Percentiles rank a stretch among this genome's conserved stretches.
These are phyloP conservation scores for Rhodotorula babjevae DNA, from an alignment of 768 basidiomycete genomes.

Conservation along the genomic window DNA sequence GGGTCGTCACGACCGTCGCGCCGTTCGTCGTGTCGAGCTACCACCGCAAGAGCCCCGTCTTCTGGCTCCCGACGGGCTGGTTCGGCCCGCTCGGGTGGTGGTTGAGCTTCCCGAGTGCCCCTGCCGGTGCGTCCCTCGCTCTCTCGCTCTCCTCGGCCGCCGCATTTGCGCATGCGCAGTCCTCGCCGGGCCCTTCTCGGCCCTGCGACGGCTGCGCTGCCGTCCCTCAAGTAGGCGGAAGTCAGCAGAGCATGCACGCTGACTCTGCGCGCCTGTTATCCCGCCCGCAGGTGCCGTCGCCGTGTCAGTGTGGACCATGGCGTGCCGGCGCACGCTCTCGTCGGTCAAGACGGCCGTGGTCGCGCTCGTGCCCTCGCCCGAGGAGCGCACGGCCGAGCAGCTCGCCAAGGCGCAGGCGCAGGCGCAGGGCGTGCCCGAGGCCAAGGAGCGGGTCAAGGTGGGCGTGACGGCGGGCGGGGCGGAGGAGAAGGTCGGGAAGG, in stretches of 20 bases:
- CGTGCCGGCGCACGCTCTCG: conserved; percentile 76
- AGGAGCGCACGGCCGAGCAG: conserved; percentile 23
- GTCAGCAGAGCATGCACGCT: too few relatives aligned
- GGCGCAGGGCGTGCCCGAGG: neutral
- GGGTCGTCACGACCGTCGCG: conserved; percentile 78
- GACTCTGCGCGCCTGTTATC: too few relatives aligned
- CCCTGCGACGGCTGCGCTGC: too few relatives aligned
- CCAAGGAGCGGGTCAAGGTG: conserved; percentile 8
- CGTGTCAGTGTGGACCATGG: conserved; percentile 92
- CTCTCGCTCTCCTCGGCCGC: neutral
- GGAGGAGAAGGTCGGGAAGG: conserved; percentile 13
- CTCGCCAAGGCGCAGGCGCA: conserved; percentile 10
- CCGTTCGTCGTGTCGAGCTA: conserved; percentile 84
- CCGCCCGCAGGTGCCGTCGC: conserved; percentile 75
- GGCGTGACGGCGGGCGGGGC: too few relatives aligned
- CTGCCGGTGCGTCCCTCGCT: conserved; percentile 65
- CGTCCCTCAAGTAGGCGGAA: too few relatives aligned
- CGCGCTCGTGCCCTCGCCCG: conserved; percentile 50
- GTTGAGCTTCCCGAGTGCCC: conserved; percentile 84
- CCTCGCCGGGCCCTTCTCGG: too few relatives aligned
- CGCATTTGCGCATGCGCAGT: neutral
- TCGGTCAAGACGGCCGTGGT: conserved; percentile 69
- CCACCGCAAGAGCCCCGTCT: conserved; percentile 83
- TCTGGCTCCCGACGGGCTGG: conserved; percentile 88
- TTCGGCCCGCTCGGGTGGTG: conserved; percentile 83